Percentiles rank a stretch among this genome's conserved stretches.
Conservation (phyloP, 257 asterid genomes). For the Solanum clarkiae region DNA sequence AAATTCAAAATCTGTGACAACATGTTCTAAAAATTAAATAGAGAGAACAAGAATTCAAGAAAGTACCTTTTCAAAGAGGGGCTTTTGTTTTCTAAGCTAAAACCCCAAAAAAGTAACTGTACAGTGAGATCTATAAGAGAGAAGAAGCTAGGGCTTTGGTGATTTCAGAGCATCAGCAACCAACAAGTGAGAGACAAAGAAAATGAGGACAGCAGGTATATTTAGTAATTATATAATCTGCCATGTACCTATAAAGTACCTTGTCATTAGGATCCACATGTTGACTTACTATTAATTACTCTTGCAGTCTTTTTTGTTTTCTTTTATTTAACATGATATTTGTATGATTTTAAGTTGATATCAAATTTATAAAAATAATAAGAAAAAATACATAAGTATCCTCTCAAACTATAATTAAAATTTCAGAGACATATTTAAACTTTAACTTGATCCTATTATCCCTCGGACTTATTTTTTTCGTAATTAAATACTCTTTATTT, state of each 20-base stretch:
- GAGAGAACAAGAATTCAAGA: neutral
- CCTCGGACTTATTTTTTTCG: no score
- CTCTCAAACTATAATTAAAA: no score
- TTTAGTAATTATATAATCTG: neutral
- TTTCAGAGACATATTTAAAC: no score
- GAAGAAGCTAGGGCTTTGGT: neutral
- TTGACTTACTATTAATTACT: neutral
- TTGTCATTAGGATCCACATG: neutral
- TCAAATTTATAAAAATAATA: neutral
- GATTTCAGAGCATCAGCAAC: neutral
- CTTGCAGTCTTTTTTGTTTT: neutral
- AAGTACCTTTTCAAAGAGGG: neutral
- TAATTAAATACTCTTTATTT: no score
- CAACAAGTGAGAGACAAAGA: neutral
- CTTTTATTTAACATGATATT: neutral
- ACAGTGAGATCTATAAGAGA: neutral
- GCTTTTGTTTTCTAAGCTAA: neutral
- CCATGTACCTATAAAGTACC: neutral
- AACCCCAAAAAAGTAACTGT: neutral
- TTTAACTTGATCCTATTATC: no score
- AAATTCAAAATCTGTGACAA: neutral
- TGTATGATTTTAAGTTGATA: neutral
- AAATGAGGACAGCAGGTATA: neutral
- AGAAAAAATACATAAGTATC: no score
- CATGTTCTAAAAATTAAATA: neutral